A percentile compares a stretch with the other conserved stretches of the same genome.
Conservation (phyloP, 2,329 filamentous ascomycete genomes). For the Calonectria honghensis region DNA sequence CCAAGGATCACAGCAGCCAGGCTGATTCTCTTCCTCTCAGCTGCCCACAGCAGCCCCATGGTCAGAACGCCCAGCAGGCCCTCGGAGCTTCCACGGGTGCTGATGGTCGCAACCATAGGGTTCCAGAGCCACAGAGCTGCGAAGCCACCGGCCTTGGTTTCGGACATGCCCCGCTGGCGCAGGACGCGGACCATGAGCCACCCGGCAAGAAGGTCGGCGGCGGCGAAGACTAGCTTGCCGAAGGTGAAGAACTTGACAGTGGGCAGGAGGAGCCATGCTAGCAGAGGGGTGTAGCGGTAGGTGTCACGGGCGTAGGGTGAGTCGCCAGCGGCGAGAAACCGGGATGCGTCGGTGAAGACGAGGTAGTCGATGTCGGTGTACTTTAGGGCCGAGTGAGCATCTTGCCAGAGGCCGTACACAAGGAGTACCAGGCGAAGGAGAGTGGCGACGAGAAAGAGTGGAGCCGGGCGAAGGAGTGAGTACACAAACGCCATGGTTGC, state of each 20-base stretch:
- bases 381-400: conserved; percentile 92
- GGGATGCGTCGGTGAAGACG: conserved; percentile 96
- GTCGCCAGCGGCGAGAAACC: conserved; percentile 79
- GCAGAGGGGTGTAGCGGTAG: conserved; percentile 95
- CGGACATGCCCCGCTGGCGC: conserved; percentile 66
- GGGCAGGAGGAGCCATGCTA: conserved; percentile 93
- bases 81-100: conserved; percentile 94
- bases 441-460: conserved; percentile 75
- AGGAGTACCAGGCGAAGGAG: conserved; percentile 84
- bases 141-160: conserved; percentile 80
- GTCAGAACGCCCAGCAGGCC: conserved; percentile 91
- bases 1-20: conserved; percentile 87
- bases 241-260: conserved; percentile 85
- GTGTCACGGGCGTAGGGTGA: conserved; percentile 94
- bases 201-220: conserved; percentile 88
- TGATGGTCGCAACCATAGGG: conserved; percentile 98
- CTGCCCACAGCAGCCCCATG: conserved; percentile 88
- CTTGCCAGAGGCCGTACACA: conserved; percentile 93
- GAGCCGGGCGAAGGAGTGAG: conserved; percentile 59
- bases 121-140: conserved; percentile 95
- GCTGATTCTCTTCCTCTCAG: conserved; percentile 75
- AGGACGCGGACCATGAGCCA: conserved; percentile 77
- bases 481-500: conserved; percentile 50
- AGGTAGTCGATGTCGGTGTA: conserved; percentile 99
- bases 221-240: conserved; percentile 90